Evolutionary conservation across 352 stramenopile species (phyloP), one percentile per base, ranked within the genome.

Genomic region (Elongisporangium anandrum): DNA sequence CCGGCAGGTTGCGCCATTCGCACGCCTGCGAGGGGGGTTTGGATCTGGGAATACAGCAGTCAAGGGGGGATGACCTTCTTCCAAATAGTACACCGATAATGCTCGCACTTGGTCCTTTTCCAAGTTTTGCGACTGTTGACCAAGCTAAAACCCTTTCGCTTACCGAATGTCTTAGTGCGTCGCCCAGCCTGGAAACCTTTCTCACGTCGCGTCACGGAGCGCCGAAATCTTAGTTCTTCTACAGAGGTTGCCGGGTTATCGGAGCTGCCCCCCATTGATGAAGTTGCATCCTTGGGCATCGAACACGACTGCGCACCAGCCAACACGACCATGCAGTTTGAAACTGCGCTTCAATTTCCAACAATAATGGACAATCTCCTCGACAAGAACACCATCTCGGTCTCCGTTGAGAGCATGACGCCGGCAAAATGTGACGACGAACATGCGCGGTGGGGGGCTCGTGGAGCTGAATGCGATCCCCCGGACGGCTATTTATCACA

Each of bases 311-410:
- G 29, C 29, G 29, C 29, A 41, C 29, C 29, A 41, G 29, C 29
- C 29, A 41, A 41, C 8, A 22, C 49, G 24, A 22, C 17, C 49
- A 23, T 23, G 47, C 47, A 52, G 19, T 24, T 53, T n/a, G 24
- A 53, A 26, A 17, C 49, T 15, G 20, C 47, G 47, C 17, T 52
- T 23, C 47, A 20, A 23, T 23, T 52, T 24, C 19, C 49, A 22
- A 26, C 24, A 13, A 22, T 24, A 53, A 24, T 53, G 19, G 49
- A 26, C 20, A 53, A 53, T 22, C 49, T 53, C 19, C 49, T 53
- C 4, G 49, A 23, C 20, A 53, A 53, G 49, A 22, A 53, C 49
- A 24, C 49, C 24, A 24, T 26, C 29, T 41, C 29, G 5, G 29
- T 41, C 29, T 41, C 29, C 29, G 29, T 41, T 41, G 29, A 41